phyloP scores from a whole-genome alignment of 768 basidiomycete species.

The Epithele typhae region DNA sequence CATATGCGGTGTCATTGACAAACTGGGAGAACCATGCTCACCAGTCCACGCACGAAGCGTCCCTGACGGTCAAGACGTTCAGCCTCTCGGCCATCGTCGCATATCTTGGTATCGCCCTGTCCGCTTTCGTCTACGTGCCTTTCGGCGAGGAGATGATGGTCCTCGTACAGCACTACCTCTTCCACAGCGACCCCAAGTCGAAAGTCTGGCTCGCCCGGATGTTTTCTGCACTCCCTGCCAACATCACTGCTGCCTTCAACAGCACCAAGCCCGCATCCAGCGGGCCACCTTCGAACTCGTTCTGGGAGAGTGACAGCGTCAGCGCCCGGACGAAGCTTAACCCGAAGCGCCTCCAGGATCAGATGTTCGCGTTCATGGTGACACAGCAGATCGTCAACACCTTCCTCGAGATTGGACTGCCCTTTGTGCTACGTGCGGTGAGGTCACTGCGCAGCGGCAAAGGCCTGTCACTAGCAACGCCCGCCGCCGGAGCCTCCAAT shows the following conservation, averaged over 20 bases:
- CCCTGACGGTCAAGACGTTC: conserved; percentile 89
- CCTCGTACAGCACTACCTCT: conserved; percentile 30
- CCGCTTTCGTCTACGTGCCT: conserved; percentile 94
- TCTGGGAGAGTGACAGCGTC: conserved; percentile 52
- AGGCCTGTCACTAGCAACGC: conserved; percentile 18
- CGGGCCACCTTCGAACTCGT: background rate
- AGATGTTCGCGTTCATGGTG: conserved; percentile 91
- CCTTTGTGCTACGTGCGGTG: conserved; percentile 65
- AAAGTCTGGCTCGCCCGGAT: conserved; percentile 15
- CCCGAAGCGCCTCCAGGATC: conserved; percentile 70
- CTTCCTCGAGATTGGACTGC: conserved; percentile 76
- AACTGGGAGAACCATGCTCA: conserved; percentile 91
- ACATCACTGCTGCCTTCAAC: conserved; percentile 22
- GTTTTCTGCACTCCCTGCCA: conserved; percentile 13
- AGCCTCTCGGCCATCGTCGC: conserved; percentile 85
- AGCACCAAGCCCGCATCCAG: conserved; percentile 28
- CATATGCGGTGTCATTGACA: conserved; percentile 64
- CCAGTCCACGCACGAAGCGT: conserved; percentile 68
- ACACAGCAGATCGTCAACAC: conserved; percentile 83
- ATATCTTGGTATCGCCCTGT: conserved; percentile 86
- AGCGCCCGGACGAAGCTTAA: conserved; percentile 57
- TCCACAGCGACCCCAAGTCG: conserved; percentile 17
- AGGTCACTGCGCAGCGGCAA: conserved; percentile 45
- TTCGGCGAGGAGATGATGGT: conserved; percentile 86
- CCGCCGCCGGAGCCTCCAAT: conserved; percentile 14